Conservation (phyloP, 108 stramenopile species). For the Cyclotella baltica region DNA sequence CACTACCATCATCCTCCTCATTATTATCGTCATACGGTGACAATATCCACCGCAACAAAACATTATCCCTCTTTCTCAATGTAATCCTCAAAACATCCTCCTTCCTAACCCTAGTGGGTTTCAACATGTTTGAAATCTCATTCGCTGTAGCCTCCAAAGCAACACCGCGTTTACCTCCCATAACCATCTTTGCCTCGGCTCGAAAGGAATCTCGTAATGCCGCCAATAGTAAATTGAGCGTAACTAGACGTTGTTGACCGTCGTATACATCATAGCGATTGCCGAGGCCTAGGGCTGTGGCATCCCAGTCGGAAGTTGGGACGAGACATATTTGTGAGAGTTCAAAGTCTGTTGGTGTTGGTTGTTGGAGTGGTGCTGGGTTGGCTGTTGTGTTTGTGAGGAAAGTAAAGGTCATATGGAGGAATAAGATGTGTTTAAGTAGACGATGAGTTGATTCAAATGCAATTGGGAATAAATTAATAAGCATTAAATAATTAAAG, state of each 20-base stretch:
- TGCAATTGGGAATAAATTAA: too few relatives aligned
- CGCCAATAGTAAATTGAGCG: conserved; percentile 56
- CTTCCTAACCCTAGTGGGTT: conserved; percentile 58
- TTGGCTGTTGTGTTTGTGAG: neutral
- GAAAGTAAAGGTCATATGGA: neutral
- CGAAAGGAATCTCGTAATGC: conserved; percentile 58
- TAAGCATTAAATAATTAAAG: too few relatives aligned
- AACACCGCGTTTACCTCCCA: conserved; percentile 36
- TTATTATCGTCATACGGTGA: conserved; percentile 1
- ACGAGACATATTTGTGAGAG: conserved; percentile 63
- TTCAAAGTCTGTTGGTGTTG: conserved; percentile 48
- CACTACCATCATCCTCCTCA: conserved; percentile 5
- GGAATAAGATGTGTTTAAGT: neutral
- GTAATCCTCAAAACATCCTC: conserved; percentile 50
- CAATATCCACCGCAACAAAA: conserved; percentile 49
- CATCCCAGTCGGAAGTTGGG: conserved; percentile 63
- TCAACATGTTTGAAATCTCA: conserved; percentile 56
- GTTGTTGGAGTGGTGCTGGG: neutral
- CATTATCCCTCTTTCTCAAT: conserved; percentile 57
- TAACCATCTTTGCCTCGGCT: conserved; percentile 16
- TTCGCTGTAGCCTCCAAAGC: conserved; percentile 46
- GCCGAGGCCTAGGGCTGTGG: conserved; percentile 37
- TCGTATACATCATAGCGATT: conserved; percentile 65
- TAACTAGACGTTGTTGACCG: conserved; percentile 65
- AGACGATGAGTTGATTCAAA: too few relatives aligned